phyloP scores from a whole-genome alignment of 768 basidiomycete species.

The Gloeostereum incarnatum region DNA sequence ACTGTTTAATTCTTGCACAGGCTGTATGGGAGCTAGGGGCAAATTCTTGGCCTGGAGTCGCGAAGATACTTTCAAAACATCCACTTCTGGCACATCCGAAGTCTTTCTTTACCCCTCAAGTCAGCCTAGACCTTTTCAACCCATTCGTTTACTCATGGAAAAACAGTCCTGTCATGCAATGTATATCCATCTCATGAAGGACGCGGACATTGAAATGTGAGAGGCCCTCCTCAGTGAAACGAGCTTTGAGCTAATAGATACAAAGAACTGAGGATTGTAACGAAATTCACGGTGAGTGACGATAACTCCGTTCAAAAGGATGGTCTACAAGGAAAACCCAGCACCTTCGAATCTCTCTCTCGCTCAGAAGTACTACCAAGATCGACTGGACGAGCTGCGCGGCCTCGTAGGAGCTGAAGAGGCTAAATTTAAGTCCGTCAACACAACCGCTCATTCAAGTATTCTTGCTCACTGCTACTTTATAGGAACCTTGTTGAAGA shows the following conservation, averaged over 20 bases:
- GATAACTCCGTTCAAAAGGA: background rate
- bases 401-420: conserved; percentile 69
- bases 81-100: conserved; percentile 57
- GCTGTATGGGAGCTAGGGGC: conserved; percentile 78
- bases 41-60: conserved; percentile 57
- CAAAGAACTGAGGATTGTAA: conserved; percentile 42
- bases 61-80: conserved; percentile 59
- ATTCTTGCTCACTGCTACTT: no score
- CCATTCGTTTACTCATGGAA: conserved; percentile 5
- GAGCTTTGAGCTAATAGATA: background rate
- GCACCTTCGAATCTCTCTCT: conserved; percentile 59
- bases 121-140: conserved; percentile 19
- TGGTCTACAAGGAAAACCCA: conserved; percentile 17
- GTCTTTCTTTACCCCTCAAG: conserved; percentile 61
- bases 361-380: conserved; percentile 66
- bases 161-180: conserved; percentile 57
- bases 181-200: conserved; percentile 61
- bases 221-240: conserved; percentile 13
- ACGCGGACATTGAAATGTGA: conserved; percentile 57
- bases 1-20: conserved; percentile 78
- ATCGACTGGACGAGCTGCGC: conserved; percentile 63
- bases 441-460: no score
- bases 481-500: no score
- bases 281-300: conserved; percentile 39
- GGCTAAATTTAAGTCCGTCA: conserved; percentile 60